Evolutionary conservation across 169 alveolate genomes (phyloP).

Genomic region (Cryptosporidium canis): DNA sequence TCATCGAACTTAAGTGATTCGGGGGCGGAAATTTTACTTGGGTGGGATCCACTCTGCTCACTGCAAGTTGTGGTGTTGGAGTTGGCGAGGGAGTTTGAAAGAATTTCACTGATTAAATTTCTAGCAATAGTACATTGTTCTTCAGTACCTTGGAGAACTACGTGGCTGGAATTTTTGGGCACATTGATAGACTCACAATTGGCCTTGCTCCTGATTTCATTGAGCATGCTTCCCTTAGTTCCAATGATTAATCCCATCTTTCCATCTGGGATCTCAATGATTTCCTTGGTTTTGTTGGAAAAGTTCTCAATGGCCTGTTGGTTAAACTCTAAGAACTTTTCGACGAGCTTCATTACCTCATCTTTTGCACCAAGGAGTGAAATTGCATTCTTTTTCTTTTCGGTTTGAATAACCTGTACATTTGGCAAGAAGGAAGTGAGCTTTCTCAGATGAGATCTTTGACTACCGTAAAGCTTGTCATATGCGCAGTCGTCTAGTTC

Average conservation of each 20-base stretch:
- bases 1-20: conserved; percentile 59
- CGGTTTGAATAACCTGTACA: conserved; percentile 43
- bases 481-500: conserved; percentile 27
- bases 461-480: conserved; percentile 41
- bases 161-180: conserved; percentile 60
- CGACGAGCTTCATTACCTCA: conserved; percentile 47
- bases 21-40: conserved; percentile 16
- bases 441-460: conserved; percentile 43
- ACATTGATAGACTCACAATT: conserved; percentile 58
- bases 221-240: conserved; percentile 48
- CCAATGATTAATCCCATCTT: conserved; percentile 66
- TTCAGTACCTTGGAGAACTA: conserved; percentile 53
- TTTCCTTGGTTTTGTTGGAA: conserved; percentile 43
- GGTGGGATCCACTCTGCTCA: conserved; percentile 8
- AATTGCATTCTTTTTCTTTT: conserved; percentile 18
- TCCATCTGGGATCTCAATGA: conserved; percentile 50
- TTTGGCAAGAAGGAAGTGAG: conserved; percentile 37
- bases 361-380: conserved; percentile 33
- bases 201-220: conserved; percentile 53
- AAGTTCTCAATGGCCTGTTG: conserved; percentile 13
- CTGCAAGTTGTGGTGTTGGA: conserved; percentile 59
- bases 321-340: conserved; percentile 35
- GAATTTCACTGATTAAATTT: conserved; percentile 52
- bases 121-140: conserved; percentile 71
- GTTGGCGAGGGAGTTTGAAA: conserved; percentile 31